Evolutionary conservation across 495 filamentous ascomycete genomes (phyloP).

Genomic region (Tuber brumale): DNA sequence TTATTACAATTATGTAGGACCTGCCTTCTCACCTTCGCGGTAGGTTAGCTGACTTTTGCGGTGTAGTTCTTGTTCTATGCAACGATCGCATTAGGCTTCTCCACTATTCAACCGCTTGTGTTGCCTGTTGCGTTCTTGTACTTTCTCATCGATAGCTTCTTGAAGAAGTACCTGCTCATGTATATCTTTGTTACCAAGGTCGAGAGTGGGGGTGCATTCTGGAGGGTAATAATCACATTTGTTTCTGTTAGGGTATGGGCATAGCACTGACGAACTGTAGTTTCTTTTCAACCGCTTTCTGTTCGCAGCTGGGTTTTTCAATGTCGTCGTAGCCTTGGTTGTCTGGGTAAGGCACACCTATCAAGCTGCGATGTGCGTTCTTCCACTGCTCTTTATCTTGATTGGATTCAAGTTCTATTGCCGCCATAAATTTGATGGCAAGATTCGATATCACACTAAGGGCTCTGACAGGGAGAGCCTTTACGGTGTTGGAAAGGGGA

Average conservation of each 20-base stretch:
- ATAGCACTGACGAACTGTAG: slow-evolving; percentile 23
- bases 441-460: slow-evolving; percentile 66
- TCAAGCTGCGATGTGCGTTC: slow-evolving; percentile 44
- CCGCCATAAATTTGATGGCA: slow-evolving; percentile 63
- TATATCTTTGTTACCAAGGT: slow-evolving; percentile 96
- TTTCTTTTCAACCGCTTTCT: slow-evolving; percentile 83
- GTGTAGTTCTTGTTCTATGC: slow-evolving; percentile 79
- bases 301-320: slow-evolving; percentile 72
- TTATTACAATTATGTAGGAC: slow-evolving; percentile 74
- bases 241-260: neutral
- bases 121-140: slow-evolving; percentile 87
- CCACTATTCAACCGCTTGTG: slow-evolving; percentile 78
- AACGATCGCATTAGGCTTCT: slow-evolving; percentile 81
- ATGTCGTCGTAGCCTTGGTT: slow-evolving; percentile 68
- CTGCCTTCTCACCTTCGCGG: neutral
- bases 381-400: slow-evolving; percentile 75
- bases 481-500: slow-evolving; percentile 36
- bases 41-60: slow-evolving; percentile 4
- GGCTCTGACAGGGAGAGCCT: slow-evolving; percentile 33
- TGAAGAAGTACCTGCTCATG: slow-evolving; percentile 92
- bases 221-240: slow-evolving; percentile 50
- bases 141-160: slow-evolving; percentile 74
- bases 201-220: slow-evolving; percentile 90
- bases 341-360: slow-evolving; percentile 49
- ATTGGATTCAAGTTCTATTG: slow-evolving; percentile 84